Base-by-base conservation (phyloP, 768 basidiomycete genomes). In the Fistulinella prunicolor region DNA sequence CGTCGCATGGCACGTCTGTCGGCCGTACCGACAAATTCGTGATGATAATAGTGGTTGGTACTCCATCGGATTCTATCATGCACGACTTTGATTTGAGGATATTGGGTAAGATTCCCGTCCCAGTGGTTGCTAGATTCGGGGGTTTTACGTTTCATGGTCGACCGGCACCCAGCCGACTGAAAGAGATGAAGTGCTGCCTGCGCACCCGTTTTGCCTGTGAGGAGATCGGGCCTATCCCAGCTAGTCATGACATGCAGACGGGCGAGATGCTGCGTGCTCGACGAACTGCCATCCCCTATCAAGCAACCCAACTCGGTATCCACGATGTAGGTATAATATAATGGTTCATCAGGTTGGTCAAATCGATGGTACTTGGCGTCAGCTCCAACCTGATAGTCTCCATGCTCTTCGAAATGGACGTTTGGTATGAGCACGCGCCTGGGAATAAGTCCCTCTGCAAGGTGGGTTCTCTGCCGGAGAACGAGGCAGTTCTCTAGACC, bases 231-330 rank as follows among this genome's bases (percentile, higher is more conserved):
- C 3, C 7, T 32, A 32, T 9, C 7, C 9, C 30, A 64, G 24
- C 70, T 70, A 0, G 70, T 76, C 16, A 71, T 40, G 6, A 70
- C 69, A 45, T 79, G 78, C 7, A 79, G 60, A 38, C 72, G 70
- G 3, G 67, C 62, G 39, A 60, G 66, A 50, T 63, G 72, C 13
- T 72, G 60, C 24, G 46, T 51, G 44, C 56, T 59, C 1, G 24
- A 43, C 28, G 67, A 39, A 12, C 47, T 61, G 4, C 35, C 46
- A 35, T 59, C 54, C 4, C 63, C 61, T 2, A 16, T 34, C 12
- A 71, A 48, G 23, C 58, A 55, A 44, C 32, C 46, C 37, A 43
- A 5, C 1, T 28, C 30, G 14, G 45, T 44, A 46, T 41, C 42
- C 39, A 13, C 35, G 4, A 4, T 22, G 7, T 37, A 28, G 26